Conservation (phyloP, 2,329 filamentous ascomycete genomes). For the Ophiostoma quercus region DNA sequence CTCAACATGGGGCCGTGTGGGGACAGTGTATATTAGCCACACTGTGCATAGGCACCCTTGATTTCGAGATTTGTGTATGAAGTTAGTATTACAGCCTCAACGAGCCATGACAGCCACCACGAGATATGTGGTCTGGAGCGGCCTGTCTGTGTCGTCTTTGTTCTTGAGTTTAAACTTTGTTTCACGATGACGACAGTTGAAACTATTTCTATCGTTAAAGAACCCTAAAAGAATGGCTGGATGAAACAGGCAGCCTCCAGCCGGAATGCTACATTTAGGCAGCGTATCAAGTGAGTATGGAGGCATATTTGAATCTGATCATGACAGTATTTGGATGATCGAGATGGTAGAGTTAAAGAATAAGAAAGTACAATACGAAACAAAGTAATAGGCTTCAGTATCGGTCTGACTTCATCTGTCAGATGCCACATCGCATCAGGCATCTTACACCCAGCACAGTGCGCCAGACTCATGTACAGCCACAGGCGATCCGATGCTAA, state of each 20-base stretch:
- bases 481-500: conserved; percentile 8
- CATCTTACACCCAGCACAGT: conserved; percentile 3
- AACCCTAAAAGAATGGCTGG: neutral
- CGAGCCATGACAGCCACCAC: neutral
- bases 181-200: neutral
- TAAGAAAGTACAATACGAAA: neutral
- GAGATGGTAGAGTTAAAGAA: neutral
- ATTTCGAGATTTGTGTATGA: neutral
- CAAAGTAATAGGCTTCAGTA: too few species aligned
- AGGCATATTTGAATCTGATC: too few species aligned
- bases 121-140: neutral
- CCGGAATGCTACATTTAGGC: neutral
- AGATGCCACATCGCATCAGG: neutral
- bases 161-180: neutral
- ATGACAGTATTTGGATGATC: neutral
- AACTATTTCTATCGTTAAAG: too few species aligned
- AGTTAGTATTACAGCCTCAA: neutral
- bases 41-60: neutral
- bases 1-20: conserved; percentile 12
- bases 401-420: neutral
- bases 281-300: neutral
- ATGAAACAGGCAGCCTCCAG: conserved; percentile 2
- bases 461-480: neutral
- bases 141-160: too few species aligned
- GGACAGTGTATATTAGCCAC: neutral